Percentiles rank a stretch among this genome's conserved stretches.
phyloP scores from a whole-genome alignment of 371 early-diverging fungal species.

The Mortierella sp. region DNA sequence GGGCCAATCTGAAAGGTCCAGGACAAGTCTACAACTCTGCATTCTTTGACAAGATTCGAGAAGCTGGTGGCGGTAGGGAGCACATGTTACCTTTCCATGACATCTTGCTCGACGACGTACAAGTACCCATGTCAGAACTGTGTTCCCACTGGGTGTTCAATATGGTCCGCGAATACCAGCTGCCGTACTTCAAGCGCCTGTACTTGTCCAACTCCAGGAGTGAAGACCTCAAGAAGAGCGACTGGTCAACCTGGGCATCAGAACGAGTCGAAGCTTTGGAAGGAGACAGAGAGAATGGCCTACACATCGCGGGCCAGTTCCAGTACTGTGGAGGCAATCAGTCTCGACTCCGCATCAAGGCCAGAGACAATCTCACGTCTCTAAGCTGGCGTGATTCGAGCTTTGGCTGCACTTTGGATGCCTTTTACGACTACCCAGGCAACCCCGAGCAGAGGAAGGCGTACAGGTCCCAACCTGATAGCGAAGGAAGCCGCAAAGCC shows the following conservation, averaged over 20 bases:
- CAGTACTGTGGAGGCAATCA: conserved; percentile 43
- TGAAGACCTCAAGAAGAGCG: conserved; percentile 4
- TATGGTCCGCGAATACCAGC: conserved; percentile 33
- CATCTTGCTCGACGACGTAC: conserved; percentile 6
- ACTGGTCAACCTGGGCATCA: conserved; percentile 25
- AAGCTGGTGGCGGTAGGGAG: conserved; percentile 16
- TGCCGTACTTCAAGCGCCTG: conserved; percentile 43
- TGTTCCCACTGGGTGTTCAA: conserved; percentile 34
- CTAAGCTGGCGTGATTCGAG: conserved; percentile 42
- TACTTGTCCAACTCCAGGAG: conserved; percentile 34
- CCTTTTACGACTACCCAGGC: conserved; percentile 20
- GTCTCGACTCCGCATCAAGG: conserved; percentile 13
- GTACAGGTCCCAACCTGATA: no score
- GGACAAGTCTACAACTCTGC: conserved; percentile 9
- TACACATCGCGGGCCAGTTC: conserved; percentile 30
- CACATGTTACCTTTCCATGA: neutral
- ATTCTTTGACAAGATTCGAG: conserved; percentile 30
- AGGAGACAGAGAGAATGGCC: neutral
- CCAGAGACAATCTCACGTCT: conserved; percentile 20
- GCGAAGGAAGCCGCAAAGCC: no score
- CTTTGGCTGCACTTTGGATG: conserved; percentile 19
- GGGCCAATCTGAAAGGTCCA: conserved; percentile 44
- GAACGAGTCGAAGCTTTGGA: conserved; percentile 22
- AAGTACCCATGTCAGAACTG: conserved; percentile 32
- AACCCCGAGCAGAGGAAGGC: no score